Conservation (phyloP, 495 filamentous ascomycete species). For the Aspergillus bridgeri region DNA sequence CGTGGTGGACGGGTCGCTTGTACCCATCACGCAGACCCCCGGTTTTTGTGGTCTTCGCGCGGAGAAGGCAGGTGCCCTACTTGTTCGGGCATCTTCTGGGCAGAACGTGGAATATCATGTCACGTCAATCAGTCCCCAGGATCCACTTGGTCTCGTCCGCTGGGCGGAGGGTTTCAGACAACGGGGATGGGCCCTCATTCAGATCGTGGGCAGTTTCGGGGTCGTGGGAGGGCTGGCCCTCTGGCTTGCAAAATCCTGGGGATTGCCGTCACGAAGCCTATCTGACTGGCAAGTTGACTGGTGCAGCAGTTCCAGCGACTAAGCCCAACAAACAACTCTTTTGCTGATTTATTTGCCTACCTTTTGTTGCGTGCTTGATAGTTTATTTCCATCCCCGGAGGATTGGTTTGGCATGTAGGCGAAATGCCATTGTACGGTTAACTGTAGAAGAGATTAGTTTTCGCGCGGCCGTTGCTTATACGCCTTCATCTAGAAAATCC, state of each 20-base stretch:
- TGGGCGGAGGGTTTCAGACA: conserved; percentile 65
- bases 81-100: conserved; percentile 24
- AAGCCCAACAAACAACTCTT: conserved; percentile 1
- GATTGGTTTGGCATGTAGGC: too few species aligned
- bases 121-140: conserved; percentile 49
- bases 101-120: conserved; percentile 27
- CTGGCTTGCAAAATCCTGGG: conserved; percentile 54
- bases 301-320: conserved; percentile 15
- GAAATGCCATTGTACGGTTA: too few species aligned
- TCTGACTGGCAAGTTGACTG: conserved; percentile 37
- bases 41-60: conserved; percentile 29
- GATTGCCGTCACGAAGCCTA: conserved; percentile 34
- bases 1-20: conserved; percentile 66
- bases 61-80: conserved; percentile 21
- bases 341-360: neutral
- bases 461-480: neutral
- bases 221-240: conserved; percentile 70
- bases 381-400: too few species aligned
- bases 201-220: conserved; percentile 73
- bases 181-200: conserved; percentile 66
- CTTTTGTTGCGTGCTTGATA: neutral
- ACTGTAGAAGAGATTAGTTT: neutral
- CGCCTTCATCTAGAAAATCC: neutral
- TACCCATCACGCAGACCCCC: conserved; percentile 44
- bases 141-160: conserved; percentile 73